Percentiles rank a stretch among this genome's conserved stretches.
Evolutionary conservation across 2,329 filamentous ascomycete genomes (phyloP).

Genomic region (Metarhizium anisopliae): DNA sequence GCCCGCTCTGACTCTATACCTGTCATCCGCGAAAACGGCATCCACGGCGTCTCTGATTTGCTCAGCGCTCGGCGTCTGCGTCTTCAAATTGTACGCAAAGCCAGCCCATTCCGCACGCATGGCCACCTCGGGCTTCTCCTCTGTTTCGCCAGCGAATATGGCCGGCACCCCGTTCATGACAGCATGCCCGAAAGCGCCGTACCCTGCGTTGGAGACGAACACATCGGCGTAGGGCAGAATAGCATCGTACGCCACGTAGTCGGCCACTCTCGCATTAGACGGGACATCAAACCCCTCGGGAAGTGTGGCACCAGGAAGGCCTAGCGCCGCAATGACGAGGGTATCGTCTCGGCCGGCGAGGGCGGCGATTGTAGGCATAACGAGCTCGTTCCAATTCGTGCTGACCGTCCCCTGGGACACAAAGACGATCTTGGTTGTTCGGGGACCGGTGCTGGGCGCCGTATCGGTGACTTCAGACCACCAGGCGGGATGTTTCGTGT

Average conservation of each 20-base stretch:
- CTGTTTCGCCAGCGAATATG: conserved; percentile 32
- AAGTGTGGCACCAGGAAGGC: conserved; percentile 14
- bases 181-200: conserved; percentile 35
- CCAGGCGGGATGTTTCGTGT: background rate
- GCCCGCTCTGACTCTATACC: conserved; percentile 20
- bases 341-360: conserved; percentile 31
- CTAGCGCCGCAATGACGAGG: conserved; percentile 22
- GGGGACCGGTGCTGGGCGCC: conserved; percentile 15
- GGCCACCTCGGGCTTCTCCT: conserved; percentile 32
- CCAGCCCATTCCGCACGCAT: conserved; percentile 33
- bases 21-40: conserved; percentile 18
- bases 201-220: conserved; percentile 40
- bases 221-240: conserved; percentile 34
- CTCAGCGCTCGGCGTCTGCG: conserved; percentile 20
- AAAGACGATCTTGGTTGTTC: conserved; percentile 29
- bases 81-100: conserved; percentile 33
- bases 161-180: conserved; percentile 36
- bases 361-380: conserved; percentile 35
- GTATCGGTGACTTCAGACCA: background rate
- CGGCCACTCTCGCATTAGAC: conserved; percentile 31
- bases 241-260: conserved; percentile 39
- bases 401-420: conserved; percentile 38
- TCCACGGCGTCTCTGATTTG: conserved; percentile 21
- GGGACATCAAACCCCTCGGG: conserved; percentile 21
- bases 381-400: conserved; percentile 27